These are phyloP conservation scores for Pseudogymnoascus sp. DNA, from an alignment of 2,329 filamentous ascomycete genomes.

Conservation along the genomic window DNA sequence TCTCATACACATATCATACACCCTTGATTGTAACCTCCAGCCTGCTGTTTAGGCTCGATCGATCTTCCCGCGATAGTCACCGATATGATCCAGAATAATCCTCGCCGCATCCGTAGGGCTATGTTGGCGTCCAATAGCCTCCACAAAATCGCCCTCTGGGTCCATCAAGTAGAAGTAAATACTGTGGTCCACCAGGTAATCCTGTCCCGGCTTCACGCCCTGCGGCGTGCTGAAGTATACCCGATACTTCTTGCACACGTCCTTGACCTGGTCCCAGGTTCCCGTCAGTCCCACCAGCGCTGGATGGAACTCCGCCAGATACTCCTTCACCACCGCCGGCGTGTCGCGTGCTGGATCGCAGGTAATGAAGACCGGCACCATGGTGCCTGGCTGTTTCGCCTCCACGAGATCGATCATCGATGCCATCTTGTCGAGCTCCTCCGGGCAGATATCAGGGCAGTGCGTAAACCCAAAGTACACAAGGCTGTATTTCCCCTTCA, in stretches of 20 bases:
- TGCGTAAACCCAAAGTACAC: slow-evolving; percentile 99
- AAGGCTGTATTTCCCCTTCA: slow-evolving; percentile 80
- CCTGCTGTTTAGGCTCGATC: slow-evolving; percentile 4
- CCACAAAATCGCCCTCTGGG: slow-evolving; percentile 95
- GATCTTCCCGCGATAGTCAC: slow-evolving; percentile 56
- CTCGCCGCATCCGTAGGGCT: slow-evolving; percentile 79
- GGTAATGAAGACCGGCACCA: slow-evolving; percentile 72
- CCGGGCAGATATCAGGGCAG: slow-evolving; percentile 97
- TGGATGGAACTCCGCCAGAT: slow-evolving; percentile 85
- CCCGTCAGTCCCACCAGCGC: slow-evolving; percentile 84
- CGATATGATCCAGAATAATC: slow-evolving; percentile 80
- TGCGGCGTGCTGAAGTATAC: slow-evolving; percentile 95
- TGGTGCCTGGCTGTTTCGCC: slow-evolving; percentile 35
- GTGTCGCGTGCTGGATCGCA: slow-evolving; percentile 92
- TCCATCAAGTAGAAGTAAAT: slow-evolving; percentile 99
- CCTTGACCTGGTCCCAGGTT: slow-evolving; percentile 88
- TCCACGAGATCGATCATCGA: slow-evolving; percentile 74
- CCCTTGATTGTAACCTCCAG: not conserved
- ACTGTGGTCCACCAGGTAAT: slow-evolving; percentile 96
- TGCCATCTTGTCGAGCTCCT: slow-evolving; percentile 99
- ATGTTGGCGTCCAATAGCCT: slow-evolving; percentile 91
- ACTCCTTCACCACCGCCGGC: slow-evolving; percentile 74
- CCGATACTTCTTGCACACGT: slow-evolving; percentile 88
- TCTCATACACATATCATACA: slow-evolving; percentile 6
- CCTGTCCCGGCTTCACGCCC: slow-evolving; percentile 83